phyloP scores from a whole-genome alignment of 2,329 filamentous ascomycete genomes.

The Colletotrichum sp. region DNA sequence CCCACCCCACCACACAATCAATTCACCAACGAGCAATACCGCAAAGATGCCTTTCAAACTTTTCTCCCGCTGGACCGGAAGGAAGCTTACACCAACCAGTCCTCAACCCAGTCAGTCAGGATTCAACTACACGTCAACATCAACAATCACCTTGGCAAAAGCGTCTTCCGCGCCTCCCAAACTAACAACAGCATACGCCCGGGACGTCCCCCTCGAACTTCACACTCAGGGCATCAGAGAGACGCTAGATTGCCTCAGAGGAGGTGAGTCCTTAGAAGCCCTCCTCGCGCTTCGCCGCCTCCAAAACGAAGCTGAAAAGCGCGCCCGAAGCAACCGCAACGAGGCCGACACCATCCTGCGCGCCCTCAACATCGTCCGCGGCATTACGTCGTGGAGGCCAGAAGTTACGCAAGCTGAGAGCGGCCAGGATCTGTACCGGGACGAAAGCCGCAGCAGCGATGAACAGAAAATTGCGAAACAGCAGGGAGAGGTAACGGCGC shows the following conservation, averaged over 20 bases:
- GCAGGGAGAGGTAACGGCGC: not conserved
- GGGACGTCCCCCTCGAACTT: not conserved
- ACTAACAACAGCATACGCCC: not conserved
- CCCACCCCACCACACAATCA: not conserved
- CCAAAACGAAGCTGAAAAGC: not conserved
- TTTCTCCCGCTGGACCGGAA: not conserved
- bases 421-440: not conserved
- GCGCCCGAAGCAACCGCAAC: not conserved
- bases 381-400: not conserved
- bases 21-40: not conserved
- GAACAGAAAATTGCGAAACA: not conserved
- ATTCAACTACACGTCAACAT: not conserved
- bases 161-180: not conserved
- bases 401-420: not conserved
- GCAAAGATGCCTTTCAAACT: not conserved
- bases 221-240: not conserved
- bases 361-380: not conserved
- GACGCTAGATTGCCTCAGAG: not conserved
- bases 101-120: not conserved
- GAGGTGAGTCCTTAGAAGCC: not conserved
- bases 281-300: not conserved
- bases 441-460: not conserved
- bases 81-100: not conserved
- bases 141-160: not conserved
- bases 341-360: not conserved